Percentiles rank a stretch among this genome's conserved stretches.
These are phyloP conservation scores for Xylariaceae sp. DNA, from an alignment of 2,329 filamentous ascomycete species.

Conservation along the genomic window DNA sequence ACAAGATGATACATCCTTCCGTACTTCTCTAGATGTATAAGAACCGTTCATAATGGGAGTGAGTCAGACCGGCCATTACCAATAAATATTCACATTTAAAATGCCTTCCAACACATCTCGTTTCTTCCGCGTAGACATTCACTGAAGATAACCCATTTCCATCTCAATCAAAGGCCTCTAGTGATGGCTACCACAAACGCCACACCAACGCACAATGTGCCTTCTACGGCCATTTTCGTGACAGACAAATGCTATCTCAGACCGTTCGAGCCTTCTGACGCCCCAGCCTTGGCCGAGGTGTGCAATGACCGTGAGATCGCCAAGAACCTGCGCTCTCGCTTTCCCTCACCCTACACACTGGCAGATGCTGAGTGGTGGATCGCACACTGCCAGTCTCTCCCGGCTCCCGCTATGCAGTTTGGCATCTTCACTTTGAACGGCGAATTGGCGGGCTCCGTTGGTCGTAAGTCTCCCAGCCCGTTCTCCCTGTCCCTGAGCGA, in stretches of 20 bases:
- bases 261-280: slow-evolving; percentile 38
- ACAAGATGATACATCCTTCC: too few relatives aligned
- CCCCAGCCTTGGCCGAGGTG: slow-evolving; percentile 29
- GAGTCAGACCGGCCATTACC: too few relatives aligned
- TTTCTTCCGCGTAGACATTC: too few relatives aligned
- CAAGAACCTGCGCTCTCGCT: slow-evolving; percentile 38
- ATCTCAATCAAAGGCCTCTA: too few relatives aligned
- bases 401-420: slow-evolving; percentile 4
- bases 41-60: too few relatives aligned
- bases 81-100: too few relatives aligned
- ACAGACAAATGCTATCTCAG: slow-evolving; percentile 37
- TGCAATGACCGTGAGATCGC: slow-evolving; percentile 39
- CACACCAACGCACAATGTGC: slow-evolving; percentile 3
- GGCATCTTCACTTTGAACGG: slow-evolving; percentile 15
- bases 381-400: slow-evolving; percentile 5
- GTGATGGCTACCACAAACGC: too few relatives aligned
- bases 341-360: slow-evolving; percentile 44
- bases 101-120: too few relatives aligned
- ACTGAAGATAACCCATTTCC: too few relatives aligned
- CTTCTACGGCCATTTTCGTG: slow-evolving; percentile 25
- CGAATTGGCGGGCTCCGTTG: slow-evolving; percentile 39
- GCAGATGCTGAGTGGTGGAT: slow-evolving; percentile 31
- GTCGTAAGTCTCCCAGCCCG: too few relatives aligned
- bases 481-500: too few relatives aligned
- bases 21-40: too few relatives aligned